Evolutionary conservation across 306 rosid species (phyloP).

Genomic region (Ormosia emarginata): DNA sequence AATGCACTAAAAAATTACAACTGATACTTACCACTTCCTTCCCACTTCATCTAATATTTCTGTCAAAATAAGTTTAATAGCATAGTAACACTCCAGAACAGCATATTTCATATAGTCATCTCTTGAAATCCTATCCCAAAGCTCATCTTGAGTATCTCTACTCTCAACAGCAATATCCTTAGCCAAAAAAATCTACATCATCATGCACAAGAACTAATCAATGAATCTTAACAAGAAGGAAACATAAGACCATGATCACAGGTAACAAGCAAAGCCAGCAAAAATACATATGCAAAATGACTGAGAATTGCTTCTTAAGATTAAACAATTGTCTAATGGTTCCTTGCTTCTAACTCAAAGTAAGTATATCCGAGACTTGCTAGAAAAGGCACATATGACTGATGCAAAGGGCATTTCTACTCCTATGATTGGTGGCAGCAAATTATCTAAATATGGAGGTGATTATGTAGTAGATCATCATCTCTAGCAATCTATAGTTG

Average conservation of each 20-base stretch:
- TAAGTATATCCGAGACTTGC: too few species aligned
- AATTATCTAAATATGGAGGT: too few species aligned
- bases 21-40: constrained; percentile 63
- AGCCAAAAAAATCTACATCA: constrained; percentile 74
- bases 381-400: too few species aligned
- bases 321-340: too few species aligned
- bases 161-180: constrained; percentile 80
- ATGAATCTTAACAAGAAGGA: constrained; percentile 5
- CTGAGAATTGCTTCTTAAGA: too few species aligned
- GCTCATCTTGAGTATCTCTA: constrained; percentile 70
- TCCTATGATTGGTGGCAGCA: too few species aligned
- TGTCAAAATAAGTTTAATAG: constrained; percentile 59
- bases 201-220: constrained; percentile 5
- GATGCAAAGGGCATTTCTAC: too few species aligned
- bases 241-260: background rate
- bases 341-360: too few species aligned
- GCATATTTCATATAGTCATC: constrained; percentile 95
- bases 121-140: constrained; percentile 82
- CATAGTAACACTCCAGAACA: constrained; percentile 82
- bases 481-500: too few species aligned
- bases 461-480: too few species aligned
- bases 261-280: background rate
- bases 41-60: constrained; percentile 78
- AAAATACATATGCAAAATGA: background rate
- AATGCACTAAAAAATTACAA: background rate